Evolutionary conservation across 805 yeast species (phyloP), one percentile per base, ranked within the genome.

Genomic region (Kluyveromyces aestuarii): DNA sequence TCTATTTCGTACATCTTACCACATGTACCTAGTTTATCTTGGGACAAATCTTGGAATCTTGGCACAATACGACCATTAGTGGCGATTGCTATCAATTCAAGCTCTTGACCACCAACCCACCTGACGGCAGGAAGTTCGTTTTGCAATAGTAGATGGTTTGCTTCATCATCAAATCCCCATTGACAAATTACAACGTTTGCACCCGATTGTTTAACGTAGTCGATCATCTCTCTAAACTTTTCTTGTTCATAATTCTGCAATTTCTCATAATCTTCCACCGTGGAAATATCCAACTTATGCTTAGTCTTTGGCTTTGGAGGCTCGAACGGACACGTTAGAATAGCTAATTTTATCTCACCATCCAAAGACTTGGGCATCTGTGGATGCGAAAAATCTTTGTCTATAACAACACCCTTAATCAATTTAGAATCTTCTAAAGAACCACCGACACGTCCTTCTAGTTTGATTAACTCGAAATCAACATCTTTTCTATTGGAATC

Each of bases 161-260:
- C 98, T 73, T 91, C 99, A 67, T 91, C 99, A 68, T 91, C 99
- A 61, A 91, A 93, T 16, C 99, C 99, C 99, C 99, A 91, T 72
- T 91, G 99, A 72, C 99, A 93, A 38, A 95, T 91, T 46, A 91
- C 99, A 48, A 91, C 79, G 67, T 90, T 91, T 27, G 99, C 98
- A 40, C 98, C 98, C 0, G 96, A 76, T 25, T 76, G 79, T 70
- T 93, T 90, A 48, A 93, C 95, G 53, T 75, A 71, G 51, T 82
- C 75, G 51, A 93, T 89, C 99, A 93, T 93, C 66, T 87, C 88
- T 63, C 75, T 78, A 64, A 93, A 93, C 67, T 88, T 89, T 54
- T 84, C 82, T 58, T 84, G 91, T 73, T 93, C 99, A 68, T 93
- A 93, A 46, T 79, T 79, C 72, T 95, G 99, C 64, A 93, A 77